Evolutionary conservation across 495 filamentous ascomycete genomes (phyloP).

Genomic region (Neurospora sp.): DNA sequence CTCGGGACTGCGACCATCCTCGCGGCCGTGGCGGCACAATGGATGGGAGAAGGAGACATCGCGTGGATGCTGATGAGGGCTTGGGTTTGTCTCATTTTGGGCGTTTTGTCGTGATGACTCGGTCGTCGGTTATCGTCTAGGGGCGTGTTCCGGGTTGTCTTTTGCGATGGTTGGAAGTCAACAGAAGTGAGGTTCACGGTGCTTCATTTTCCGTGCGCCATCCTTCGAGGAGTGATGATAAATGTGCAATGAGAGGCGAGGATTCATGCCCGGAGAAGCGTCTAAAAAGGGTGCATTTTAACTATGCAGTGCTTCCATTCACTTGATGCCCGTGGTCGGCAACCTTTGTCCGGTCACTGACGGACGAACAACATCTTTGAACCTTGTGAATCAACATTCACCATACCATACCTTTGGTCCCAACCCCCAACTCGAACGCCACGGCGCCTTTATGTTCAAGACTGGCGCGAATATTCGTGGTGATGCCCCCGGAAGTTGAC

Average conservation of each 20-base stretch:
- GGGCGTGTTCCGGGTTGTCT: neutral
- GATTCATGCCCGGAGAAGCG: neutral
- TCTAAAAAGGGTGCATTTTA: neutral
- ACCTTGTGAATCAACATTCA: neutral
- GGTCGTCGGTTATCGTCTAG: neutral
- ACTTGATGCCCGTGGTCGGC: neutral
- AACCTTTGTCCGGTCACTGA: neutral
- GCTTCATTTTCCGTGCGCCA: neutral
- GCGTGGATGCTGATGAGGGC: neutral
- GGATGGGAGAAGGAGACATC: neutral
- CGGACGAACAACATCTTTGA: neutral
- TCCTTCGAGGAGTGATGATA: neutral
- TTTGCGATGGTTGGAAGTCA: neutral
- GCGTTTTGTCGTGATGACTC: too few species aligned
- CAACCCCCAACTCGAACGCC: neutral
- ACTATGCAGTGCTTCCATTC: neutral
- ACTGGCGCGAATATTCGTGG: neutral
- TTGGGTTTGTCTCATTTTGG: neutral
- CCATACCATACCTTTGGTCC: neutral
- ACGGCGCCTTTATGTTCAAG: neutral
- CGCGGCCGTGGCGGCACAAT: neutral
- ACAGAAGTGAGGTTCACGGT: neutral
- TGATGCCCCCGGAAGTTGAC: neutral
- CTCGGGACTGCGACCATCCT: neutral
- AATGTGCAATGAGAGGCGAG: neutral